Evolutionary conservation across 1,139 yeast genomes (phyloP).

Genomic region (Schwanniomyces etchellsii): DNA sequence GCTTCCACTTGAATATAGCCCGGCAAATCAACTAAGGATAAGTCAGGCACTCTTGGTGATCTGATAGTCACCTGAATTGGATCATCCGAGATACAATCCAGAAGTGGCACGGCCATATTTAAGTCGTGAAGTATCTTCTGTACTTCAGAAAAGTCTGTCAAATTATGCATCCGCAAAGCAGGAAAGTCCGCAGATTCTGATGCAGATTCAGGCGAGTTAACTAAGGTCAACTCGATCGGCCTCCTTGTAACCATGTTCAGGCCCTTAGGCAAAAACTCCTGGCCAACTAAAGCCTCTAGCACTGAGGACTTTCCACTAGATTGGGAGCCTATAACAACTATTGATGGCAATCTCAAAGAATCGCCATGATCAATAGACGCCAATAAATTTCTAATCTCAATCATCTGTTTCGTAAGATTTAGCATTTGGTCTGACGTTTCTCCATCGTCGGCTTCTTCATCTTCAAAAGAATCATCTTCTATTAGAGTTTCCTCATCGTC

Average conservation of each 20-base stretch:
- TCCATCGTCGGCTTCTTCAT: conserved; percentile 40
- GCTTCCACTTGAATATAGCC: conserved; percentile 98
- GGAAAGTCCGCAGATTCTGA: conserved; percentile 94
- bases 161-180: conserved; percentile 70
- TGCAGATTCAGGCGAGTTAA: conserved; percentile 78
- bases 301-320: conserved; percentile 96
- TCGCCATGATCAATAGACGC: conserved; percentile 75
- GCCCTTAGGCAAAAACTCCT: conserved; percentile 91
- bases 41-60: conserved; percentile 90
- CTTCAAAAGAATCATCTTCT: conserved; percentile 30
- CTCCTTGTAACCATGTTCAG: conserved; percentile 93
- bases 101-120: conserved; percentile 85
- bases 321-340: conserved; percentile 96
- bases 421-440: conserved; percentile 73
- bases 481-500: conserved; percentile 26
- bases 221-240: conserved; percentile 87
- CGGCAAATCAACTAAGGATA: conserved; percentile 90
- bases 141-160: conserved; percentile 84
- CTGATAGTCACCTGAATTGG: conserved; percentile 88
- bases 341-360: conserved; percentile 79
- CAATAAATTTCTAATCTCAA: conserved; percentile 80
- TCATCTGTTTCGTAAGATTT: conserved; percentile 89
- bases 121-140: conserved; percentile 80
- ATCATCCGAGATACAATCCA: conserved; percentile 82
- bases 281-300: conserved; percentile 89